A percentile compares a stretch with the other conserved stretches of the same genome.
phyloP scores from a whole-genome alignment of 495 filamentous ascomycete genomes.

The Penicillium turbatum region DNA sequence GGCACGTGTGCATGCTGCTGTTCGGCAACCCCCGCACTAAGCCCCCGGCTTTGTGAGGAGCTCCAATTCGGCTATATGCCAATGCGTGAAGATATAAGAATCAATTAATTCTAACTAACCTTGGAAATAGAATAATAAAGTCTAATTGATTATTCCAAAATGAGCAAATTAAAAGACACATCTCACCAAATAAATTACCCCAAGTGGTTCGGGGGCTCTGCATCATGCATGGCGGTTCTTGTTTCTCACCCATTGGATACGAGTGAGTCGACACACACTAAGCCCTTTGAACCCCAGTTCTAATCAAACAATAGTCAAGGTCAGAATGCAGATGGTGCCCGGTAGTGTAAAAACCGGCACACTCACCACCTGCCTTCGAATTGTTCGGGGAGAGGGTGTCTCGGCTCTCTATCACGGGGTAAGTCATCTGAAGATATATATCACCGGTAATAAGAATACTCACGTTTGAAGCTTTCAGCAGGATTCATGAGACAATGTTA shows the following conservation, averaged over 20 bases:
- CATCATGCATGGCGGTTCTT: slow-evolving; percentile 40
- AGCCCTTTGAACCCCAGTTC: background rate
- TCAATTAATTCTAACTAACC: background rate
- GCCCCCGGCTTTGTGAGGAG: background rate
- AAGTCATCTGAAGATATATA: slow-evolving; percentile 3
- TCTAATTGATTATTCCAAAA: background rate
- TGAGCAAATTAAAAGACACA: slow-evolving; percentile 1
- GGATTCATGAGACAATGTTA: slow-evolving; percentile 27
- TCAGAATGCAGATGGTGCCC: slow-evolving; percentile 30
- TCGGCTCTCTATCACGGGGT: slow-evolving; percentile 36
- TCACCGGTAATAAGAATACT: background rate
- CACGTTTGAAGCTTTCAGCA: slow-evolving; percentile 18
- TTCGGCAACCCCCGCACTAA: slow-evolving; percentile 1
- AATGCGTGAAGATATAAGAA: background rate
- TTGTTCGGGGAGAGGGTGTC: slow-evolving; percentile 27
- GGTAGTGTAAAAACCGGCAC: slow-evolving; percentile 29
- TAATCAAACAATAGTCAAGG: slow-evolving; percentile 24
- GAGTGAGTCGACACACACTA: slow-evolving; percentile 17
- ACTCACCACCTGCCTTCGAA: slow-evolving; percentile 27
- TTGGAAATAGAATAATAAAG: background rate
- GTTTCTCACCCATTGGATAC: slow-evolving; percentile 43
- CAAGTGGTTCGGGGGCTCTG: slow-evolving; percentile 43
- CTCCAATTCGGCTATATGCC: slow-evolving; percentile 7
- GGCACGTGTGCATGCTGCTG: background rate
- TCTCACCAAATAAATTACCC: slow-evolving; percentile 23